phyloP scores from a whole-genome alignment of 345 rosid species.

The Cardamine resedifolia region DNA sequence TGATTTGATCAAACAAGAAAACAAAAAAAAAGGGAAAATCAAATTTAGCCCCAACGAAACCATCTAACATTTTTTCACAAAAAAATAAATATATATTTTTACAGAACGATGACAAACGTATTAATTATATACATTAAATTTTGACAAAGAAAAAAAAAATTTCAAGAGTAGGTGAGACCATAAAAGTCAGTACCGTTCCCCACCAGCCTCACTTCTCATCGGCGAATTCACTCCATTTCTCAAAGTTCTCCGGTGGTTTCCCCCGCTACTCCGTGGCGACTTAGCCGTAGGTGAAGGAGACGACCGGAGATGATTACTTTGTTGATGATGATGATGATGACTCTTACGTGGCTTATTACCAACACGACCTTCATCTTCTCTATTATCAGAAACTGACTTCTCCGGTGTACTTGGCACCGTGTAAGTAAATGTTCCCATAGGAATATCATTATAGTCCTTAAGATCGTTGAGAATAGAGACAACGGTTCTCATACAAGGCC shows the following conservation, averaged over 20 bases:
- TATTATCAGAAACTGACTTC: slow-evolving; percentile 22
- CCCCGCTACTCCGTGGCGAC: slow-evolving; percentile 17
- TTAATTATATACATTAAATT: slow-evolving; percentile 15
- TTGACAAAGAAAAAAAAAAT: not conserved
- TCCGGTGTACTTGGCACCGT: slow-evolving; percentile 50
- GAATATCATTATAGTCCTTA: slow-evolving; percentile 53
- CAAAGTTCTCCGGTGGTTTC: slow-evolving; percentile 37
- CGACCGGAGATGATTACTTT: slow-evolving; percentile 30
- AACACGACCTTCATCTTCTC: slow-evolving; percentile 27
- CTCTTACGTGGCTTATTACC: slow-evolving; percentile 41
- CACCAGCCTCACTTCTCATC: slow-evolving; percentile 40
- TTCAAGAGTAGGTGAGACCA: slow-evolving; percentile 9
- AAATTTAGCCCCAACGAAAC: slow-evolving; percentile 2
- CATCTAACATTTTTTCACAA: slow-evolving; percentile 7
- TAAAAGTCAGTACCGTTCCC: slow-evolving; percentile 35
- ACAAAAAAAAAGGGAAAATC: not conserved
- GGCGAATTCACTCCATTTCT: slow-evolving; percentile 47
- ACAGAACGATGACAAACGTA: not conserved
- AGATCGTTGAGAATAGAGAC: slow-evolving; percentile 66
- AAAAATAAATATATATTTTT: slow-evolving; percentile 6
- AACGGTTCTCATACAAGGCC: slow-evolving; percentile 67
- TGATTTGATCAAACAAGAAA: slow-evolving; percentile 12
- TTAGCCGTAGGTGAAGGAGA: slow-evolving; percentile 39
- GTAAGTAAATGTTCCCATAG: slow-evolving; percentile 64
- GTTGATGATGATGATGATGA: slow-evolving; percentile 29